Conservation (phyloP, 257 asterid genomes). For the Solanum verrucosum region DNA sequence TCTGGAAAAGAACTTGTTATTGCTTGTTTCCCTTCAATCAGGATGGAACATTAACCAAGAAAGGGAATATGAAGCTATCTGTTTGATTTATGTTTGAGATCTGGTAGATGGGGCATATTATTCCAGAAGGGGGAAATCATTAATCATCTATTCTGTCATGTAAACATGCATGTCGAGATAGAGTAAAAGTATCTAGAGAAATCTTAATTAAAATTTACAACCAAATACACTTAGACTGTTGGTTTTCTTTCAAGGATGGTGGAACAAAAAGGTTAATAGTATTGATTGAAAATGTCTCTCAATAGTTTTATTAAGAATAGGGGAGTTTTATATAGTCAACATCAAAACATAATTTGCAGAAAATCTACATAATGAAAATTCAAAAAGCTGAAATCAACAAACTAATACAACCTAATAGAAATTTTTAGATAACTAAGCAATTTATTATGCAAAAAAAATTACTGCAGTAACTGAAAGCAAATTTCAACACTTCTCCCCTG, state of each 20-base stretch:
- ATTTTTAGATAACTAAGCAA: not conserved
- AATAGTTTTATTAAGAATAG: not conserved
- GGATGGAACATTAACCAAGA: not conserved
- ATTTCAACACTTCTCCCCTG: not conserved
- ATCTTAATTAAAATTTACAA: not conserved
- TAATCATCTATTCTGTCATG: not conserved
- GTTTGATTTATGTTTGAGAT: not conserved
- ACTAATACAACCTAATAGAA: not conserved
- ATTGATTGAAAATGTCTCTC: not conserved
- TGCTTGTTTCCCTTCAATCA: not conserved
- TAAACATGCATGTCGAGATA: not conserved
- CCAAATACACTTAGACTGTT: not conserved
- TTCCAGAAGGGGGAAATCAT: not conserved
- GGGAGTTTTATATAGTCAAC: not conserved
- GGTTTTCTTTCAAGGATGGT: not conserved
- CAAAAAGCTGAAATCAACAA: not conserved
- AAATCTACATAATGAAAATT: not conserved
- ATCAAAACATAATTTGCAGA: not conserved
- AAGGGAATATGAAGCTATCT: not conserved
- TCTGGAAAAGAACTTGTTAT: not conserved
- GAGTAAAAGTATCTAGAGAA: not conserved
- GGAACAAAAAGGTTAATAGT: not conserved
- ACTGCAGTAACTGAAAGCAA: not conserved
- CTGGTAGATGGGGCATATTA: not conserved
- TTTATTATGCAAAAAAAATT: not conserved